These are phyloP conservation scores for Centrapalus pauciflorus DNA, from an alignment of 129 eudicot species.

Conservation along the genomic window DNA sequence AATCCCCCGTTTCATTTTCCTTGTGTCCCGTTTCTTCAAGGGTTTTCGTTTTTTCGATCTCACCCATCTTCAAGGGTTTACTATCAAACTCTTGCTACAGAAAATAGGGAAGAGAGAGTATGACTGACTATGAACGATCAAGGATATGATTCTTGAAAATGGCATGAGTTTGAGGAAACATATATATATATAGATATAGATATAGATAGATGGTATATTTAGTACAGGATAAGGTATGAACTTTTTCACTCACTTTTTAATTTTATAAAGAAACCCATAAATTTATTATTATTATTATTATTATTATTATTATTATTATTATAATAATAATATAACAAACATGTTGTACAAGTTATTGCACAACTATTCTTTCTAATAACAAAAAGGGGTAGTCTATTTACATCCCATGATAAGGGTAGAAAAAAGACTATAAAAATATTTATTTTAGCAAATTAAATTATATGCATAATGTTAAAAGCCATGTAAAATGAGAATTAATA, in stretches of 20 bases:
- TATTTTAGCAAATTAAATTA: not conserved
- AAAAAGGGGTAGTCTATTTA: too few relatives aligned
- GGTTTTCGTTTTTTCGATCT: slow-evolving; percentile 11
- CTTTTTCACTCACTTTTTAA: slow-evolving; percentile 12
- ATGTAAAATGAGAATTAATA: too few relatives aligned
- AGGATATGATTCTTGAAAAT: slow-evolving; percentile 13
- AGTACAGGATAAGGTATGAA: slow-evolving; percentile 34
- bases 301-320: too few relatives aligned
- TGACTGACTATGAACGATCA: too few relatives aligned
- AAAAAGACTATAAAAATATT: not conserved
- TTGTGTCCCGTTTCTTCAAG: slow-evolving; percentile 16
- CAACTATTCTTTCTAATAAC: too few relatives aligned
- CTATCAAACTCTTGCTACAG: slow-evolving; percentile 16
- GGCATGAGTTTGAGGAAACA: slow-evolving; percentile 24
- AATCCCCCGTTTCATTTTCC: slow-evolving; percentile 12
- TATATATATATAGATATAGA: slow-evolving; percentile 14
- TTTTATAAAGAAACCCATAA: slow-evolving; percentile 5
- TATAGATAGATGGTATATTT: slow-evolving; percentile 10
- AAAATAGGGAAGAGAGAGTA: not conserved
- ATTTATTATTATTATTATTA: not conserved
- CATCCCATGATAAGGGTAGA: too few relatives aligned
- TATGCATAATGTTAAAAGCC: too few relatives aligned
- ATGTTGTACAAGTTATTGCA: not conserved
- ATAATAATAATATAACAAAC: too few relatives aligned
- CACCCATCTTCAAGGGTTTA: slow-evolving; percentile 13